phyloP scores from a whole-genome alignment of 2,329 filamentous ascomycete species.

The Nigrospora oryzae region DNA sequence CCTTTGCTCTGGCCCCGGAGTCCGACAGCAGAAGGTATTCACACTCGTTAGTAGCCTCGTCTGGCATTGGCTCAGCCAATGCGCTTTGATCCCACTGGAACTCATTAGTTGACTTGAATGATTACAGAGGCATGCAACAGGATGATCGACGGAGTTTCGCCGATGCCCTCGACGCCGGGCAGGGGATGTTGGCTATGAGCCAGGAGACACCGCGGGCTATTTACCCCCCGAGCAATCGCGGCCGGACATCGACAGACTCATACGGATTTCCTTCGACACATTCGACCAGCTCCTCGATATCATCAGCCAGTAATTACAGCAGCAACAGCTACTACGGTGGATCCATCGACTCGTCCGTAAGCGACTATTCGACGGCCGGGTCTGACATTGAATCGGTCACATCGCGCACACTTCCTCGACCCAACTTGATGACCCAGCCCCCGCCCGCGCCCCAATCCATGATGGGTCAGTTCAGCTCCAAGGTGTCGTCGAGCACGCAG shows the following conservation, averaged over 20 bases:
- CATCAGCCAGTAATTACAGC: conserved; percentile 70
- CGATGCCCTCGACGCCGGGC: conserved; percentile 85
- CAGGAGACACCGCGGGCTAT: conserved; percentile 90
- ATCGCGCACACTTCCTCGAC: conserved; percentile 76
- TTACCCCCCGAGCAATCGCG: conserved; percentile 58
- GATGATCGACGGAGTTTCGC: conserved; percentile 64
- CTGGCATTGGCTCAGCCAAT: conserved; percentile 29
- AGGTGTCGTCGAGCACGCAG: conserved; percentile 88
- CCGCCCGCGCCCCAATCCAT: conserved; percentile 89
- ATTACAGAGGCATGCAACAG: conserved; percentile 45
- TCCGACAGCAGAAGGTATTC: conserved; percentile 62
- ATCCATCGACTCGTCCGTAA: conserved; percentile 76
- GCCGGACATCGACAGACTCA: conserved; percentile 70
- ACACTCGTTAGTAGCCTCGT: conserved; percentile 67
- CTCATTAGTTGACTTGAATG: conserved; percentile 54
- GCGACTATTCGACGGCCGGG: conserved; percentile 84
- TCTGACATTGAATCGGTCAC: conserved; percentile 78
- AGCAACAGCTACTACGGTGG: conserved; percentile 70
- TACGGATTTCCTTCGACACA: conserved; percentile 86
- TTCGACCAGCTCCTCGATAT: conserved; percentile 84
- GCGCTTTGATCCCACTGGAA: conserved; percentile 40
- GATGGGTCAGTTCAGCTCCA: conserved; percentile 98
- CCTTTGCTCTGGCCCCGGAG: conserved; percentile 49
- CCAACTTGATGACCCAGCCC: conserved; percentile 54
- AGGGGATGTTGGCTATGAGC: conserved; percentile 92